Evolutionary conservation across 2,329 filamentous ascomycete species (phyloP), one percentile per base, ranked within the genome.

Genomic region (Diaporthe australafricana): DNA sequence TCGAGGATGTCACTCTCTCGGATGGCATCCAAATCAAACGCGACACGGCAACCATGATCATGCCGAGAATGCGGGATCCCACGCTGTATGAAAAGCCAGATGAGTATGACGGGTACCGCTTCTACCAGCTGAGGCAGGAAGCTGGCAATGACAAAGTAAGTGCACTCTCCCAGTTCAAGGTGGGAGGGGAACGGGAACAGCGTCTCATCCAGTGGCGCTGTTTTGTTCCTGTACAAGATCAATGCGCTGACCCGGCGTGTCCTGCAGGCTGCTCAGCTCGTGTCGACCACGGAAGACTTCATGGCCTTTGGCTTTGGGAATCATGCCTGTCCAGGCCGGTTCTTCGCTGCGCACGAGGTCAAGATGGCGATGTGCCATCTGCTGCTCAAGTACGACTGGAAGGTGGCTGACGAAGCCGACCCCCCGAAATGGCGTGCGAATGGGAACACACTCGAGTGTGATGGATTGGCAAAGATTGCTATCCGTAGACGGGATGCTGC

Each of bases 271-370:
- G 76, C 77, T 14, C 81, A 83, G 68, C 78, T 81, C 42, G 81
- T 82, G 9, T 80, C 77, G 14, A 82, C 81, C 0, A 76, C 76
- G 1, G 70, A 77, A 1, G 77, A 81, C 2, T 78, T 79, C 35
- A 70, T 83, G 9, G 77, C 73, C 0, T 86, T 85, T 69, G 84
- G 84, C 0, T 78, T 84, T 65, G 84, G 84, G 0, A 76, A 75
- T 6, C 81, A 84, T 60, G 80, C 83, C 0, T 85, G 84, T 47
- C 84, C 84, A 0, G 84, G 84, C 0, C 75, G 83, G 1, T 85
- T 84, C 76, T 84, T 85, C 74, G 83, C 82, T 0, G 78, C 77
- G 2, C 81, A 83, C 57, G 80, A 84, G 75, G 78, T 84, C 38
- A 84, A 85, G 78, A 72, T 82, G 17, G 70, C 75, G 16, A 65